Conservation (phyloP, 106 monocot species). For the Acorus gramineus region DNA sequence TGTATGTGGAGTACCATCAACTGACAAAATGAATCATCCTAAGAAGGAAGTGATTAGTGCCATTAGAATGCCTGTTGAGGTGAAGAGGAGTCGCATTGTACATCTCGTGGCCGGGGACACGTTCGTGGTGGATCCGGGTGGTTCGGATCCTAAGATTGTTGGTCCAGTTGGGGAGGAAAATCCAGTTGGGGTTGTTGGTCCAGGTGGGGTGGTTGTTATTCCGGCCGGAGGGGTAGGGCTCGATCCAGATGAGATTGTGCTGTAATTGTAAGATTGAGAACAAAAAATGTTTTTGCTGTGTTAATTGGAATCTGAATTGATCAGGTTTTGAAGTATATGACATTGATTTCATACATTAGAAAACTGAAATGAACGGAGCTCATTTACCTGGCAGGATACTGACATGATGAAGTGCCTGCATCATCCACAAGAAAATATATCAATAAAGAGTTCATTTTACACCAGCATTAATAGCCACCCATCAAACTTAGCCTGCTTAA, state of each 20-base stretch:
- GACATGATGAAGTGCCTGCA: constrained; percentile 53
- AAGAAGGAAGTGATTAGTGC: not conserved
- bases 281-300: not conserved
- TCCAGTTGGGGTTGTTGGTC: too few species aligned
- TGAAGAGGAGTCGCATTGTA: constrained; percentile 9
- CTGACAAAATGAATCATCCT: too few species aligned
- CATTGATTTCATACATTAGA: not conserved
- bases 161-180: constrained; percentile 21
- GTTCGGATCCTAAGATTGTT: constrained; percentile 24
- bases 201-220: constrained; percentile 3
- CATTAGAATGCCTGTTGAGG: constrained; percentile 10
- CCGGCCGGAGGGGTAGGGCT: constrained; percentile 8
- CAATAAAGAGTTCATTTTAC: not conserved
- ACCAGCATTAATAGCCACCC: too few species aligned
- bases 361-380: too few species aligned
- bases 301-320: too few species aligned
- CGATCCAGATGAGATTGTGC: constrained; percentile 32
- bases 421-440: not conserved
- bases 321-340: not conserved
- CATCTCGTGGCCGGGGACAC: not conserved
- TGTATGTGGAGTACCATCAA: too few species aligned
- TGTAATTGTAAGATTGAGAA: constrained; percentile 11
- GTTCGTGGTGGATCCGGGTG: constrained; percentile 9
- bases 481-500: too few species aligned
- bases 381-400: constrained; percentile 52